Base-by-base conservation (phyloP, 2,329 filamentous ascomycete species). In the Aspergillus candidus region DNA sequence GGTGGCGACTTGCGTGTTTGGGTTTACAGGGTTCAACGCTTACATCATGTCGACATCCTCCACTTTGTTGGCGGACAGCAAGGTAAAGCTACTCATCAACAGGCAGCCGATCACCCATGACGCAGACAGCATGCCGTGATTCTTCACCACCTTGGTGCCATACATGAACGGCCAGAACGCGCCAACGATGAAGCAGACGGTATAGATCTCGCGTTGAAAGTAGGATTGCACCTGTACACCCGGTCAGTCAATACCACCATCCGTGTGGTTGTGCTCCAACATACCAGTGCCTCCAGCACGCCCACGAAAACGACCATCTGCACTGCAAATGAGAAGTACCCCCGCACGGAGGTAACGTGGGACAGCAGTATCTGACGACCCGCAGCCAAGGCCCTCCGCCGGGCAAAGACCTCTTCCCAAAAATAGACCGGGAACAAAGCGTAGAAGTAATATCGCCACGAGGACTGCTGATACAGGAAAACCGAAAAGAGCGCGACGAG, bases 361-460 rank as follows among this genome's bases (percentile, higher is more conserved):
- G 79, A 76, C 52, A 95, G 82, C 7, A 97, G 71, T 39, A 79
- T 74, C 50, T 75, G 76, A 40, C 77, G 74, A 3, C 89, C 90
- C 49, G 82, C 76, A 5, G 70, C 59, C 11, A 96, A 66, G 34
- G 86, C 86, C 36, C 76, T 74, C 44, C 89, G 78, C 22, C 86
- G 80, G 3, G 87, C 86, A 65, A 84, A 91, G 0, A 96, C 87
- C 59, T 96, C 90, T 66, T 96, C 91, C 93, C 93, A 98, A 70
- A 98, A 97, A 45, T 88, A 78, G 2, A 95, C 82, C 0, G 93
- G 93, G 65, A 98, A 98, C 56, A 94, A 79, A 1, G 84, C 86
- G 63, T 98, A 98, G 2, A 81, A 79, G 59, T 97, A 98, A 65
- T 98, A 98, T 2, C 86, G 84, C 45, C 75, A 63, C 0, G 91